Conservation (phyloP, 495 filamentous ascomycete species). For the Penicillium lagena region DNA sequence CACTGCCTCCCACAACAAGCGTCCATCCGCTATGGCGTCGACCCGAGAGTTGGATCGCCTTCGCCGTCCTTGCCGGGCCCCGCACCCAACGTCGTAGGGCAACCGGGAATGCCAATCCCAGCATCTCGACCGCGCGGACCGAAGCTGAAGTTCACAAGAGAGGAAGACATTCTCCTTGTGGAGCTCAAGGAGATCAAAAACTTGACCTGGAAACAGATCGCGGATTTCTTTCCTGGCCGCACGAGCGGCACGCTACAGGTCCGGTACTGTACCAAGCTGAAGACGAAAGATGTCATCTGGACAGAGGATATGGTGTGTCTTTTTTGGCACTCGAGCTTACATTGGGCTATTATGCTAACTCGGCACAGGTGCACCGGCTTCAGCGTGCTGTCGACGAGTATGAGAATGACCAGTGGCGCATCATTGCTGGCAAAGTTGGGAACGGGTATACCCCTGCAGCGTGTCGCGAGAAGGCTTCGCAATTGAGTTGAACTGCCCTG, state of each 20-base stretch:
- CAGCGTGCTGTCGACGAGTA: slow-evolving; percentile 77
- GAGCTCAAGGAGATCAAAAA: slow-evolving; percentile 89
- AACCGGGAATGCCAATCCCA: slow-evolving; percentile 75
- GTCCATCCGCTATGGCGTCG: slow-evolving; percentile 27
- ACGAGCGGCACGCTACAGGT: slow-evolving; percentile 87
- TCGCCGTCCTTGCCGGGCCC: slow-evolving; percentile 24
- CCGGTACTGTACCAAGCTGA: slow-evolving; percentile 88
- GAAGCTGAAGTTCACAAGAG: slow-evolving; percentile 84
- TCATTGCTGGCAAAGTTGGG: slow-evolving; percentile 81
- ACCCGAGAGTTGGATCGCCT: slow-evolving; percentile 9
- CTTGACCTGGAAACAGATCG: slow-evolving; percentile 93
- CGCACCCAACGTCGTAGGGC: slow-evolving; percentile 68
- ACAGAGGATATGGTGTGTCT: slow-evolving; percentile 76
- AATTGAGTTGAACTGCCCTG: slow-evolving; percentile 26
- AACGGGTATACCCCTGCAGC: slow-evolving; percentile 76
- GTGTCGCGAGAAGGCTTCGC: slow-evolving; percentile 71
- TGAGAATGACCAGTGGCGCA: slow-evolving; percentile 84
- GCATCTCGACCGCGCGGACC: slow-evolving; percentile 71
- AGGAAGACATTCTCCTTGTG: slow-evolving; percentile 77
- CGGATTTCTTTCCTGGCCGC: slow-evolving; percentile 85
- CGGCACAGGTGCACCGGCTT: slow-evolving; percentile 64
- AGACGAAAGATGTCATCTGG: slow-evolving; percentile 88
- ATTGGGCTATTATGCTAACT: slow-evolving; percentile 12
- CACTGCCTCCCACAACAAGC: slow-evolving; percentile 64
- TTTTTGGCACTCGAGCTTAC: not conserved